phyloP scores from a whole-genome alignment of 441 rosid species.

The Geranium incanum region DNA sequence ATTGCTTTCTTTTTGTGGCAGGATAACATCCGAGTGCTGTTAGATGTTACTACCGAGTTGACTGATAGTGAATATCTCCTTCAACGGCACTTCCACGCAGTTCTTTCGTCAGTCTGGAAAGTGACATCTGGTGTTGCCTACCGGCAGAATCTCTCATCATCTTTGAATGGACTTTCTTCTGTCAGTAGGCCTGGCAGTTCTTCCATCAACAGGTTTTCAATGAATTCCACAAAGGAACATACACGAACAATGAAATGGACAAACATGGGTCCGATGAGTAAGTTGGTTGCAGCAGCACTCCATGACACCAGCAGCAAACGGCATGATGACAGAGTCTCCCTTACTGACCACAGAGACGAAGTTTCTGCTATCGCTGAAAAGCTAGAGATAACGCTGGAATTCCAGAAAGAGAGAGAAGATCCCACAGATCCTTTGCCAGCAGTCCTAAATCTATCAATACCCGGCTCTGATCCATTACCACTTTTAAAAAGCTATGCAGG shows the following conservation, averaged over 20 bases:
- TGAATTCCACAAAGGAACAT: slow-evolving; percentile 36
- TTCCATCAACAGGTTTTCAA: slow-evolving; percentile 28
- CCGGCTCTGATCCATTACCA: slow-evolving; percentile 31
- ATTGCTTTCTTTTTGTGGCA: slow-evolving; percentile 32
- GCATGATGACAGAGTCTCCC: slow-evolving; percentile 32
- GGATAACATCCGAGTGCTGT: slow-evolving; percentile 70
- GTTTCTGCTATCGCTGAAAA: slow-evolving; percentile 33
- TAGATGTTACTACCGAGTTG: slow-evolving; percentile 64
- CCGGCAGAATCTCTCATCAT: slow-evolving; percentile 28
- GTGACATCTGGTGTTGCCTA: slow-evolving; percentile 27
- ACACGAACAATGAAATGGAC: slow-evolving; percentile 47
- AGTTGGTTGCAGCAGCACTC: slow-evolving; percentile 63
- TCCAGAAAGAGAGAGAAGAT: slow-evolving; percentile 44
- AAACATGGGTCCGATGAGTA: slow-evolving; percentile 43
- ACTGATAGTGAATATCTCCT: slow-evolving; percentile 84
- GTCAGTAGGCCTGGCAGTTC: slow-evolving; percentile 46
- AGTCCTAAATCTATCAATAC: slow-evolving; percentile 48
- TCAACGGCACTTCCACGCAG: slow-evolving; percentile 81
- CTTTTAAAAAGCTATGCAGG: slow-evolving; percentile 27
- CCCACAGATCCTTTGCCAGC: slow-evolving; percentile 45
- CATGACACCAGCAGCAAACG: slow-evolving; percentile 41
- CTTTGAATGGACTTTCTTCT: slow-evolving; percentile 43
- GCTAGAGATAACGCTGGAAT: slow-evolving; percentile 67
- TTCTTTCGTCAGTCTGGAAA: slow-evolving; percentile 83
- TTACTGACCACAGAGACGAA: slow-evolving; percentile 38